These are phyloP conservation scores for Penicillium atrosanguineum DNA, from an alignment of 495 filamentous ascomycete species.

Conservation along the genomic window DNA sequence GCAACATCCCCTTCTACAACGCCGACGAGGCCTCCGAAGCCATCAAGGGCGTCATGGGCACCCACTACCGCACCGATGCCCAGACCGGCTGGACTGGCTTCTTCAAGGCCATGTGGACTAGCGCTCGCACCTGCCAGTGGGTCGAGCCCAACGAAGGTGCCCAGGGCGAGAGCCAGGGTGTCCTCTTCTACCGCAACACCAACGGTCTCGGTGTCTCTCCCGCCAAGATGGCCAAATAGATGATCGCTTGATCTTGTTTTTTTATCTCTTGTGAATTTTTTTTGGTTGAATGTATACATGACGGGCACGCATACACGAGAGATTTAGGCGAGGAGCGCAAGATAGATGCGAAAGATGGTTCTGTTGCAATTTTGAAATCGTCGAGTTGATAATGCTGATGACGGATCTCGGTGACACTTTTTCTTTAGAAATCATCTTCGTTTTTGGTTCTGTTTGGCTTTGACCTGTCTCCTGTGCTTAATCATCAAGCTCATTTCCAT, in stretches of 20 bases:
- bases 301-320: background rate
- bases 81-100: conserved; percentile 53
- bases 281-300: conserved; percentile 2
- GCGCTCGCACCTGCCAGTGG: conserved; percentile 52
- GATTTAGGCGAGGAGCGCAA: background rate
- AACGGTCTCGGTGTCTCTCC: conserved; percentile 73
- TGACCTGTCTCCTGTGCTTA: background rate
- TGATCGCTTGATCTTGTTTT: conserved; percentile 17
- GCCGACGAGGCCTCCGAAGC: conserved; percentile 60
- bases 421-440: background rate
- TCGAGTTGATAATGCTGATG: background rate
- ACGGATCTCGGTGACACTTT: background rate
- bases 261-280: conserved; percentile 1
- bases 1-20: conserved; percentile 61
- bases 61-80: conserved; percentile 54
- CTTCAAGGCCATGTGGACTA: conserved; percentile 54
- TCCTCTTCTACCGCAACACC: conserved; percentile 59
- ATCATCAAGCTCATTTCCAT: background rate
- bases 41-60: conserved; percentile 56
- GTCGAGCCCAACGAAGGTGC: conserved; percentile 66
- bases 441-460: conserved; percentile 1
- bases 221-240: conserved; percentile 44
- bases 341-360: conserved; percentile 4
- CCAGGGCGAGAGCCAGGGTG: conserved; percentile 48
- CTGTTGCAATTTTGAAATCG: background rate